phyloP scores from a whole-genome alignment of 2,329 filamentous ascomycete species.

The Botrytis fabae region DNA sequence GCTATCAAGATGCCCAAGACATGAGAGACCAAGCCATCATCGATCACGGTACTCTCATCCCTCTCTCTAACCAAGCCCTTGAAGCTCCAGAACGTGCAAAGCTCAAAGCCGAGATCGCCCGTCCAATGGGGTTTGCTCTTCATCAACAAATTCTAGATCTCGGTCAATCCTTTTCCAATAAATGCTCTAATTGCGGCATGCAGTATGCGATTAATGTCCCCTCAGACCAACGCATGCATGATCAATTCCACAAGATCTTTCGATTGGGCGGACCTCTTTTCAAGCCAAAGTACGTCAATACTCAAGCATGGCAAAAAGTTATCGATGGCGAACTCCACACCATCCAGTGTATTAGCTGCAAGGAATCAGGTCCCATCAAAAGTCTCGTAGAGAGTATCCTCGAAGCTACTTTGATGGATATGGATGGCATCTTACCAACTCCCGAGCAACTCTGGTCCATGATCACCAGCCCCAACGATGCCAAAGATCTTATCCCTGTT shows the following conservation, averaged over 20 bases:
- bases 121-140: conserved; percentile 1
- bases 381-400: conserved; percentile 15
- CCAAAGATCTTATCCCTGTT: conserved; percentile 16
- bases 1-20: conserved; percentile 14
- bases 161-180: conserved; percentile 21
- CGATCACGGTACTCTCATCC: conserved; percentile 5
- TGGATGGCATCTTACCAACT: conserved; percentile 11
- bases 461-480: conserved; percentile 22
- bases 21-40: conserved; percentile 14
- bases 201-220: conserved; percentile 26
- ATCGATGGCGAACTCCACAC: conserved; percentile 4
- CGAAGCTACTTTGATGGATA: conserved; percentile 14
- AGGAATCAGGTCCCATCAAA: conserved; percentile 1
- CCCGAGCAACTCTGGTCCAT: conserved; percentile 16
- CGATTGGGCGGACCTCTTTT: not conserved
- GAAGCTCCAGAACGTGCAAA: conserved; percentile 9
- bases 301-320: conserved; percentile 16
- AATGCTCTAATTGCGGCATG: conserved; percentile 29
- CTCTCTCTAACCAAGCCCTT: not conserved
- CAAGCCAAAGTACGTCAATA: conserved; percentile 4
- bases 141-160: conserved; percentile 28
- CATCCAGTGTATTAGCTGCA: not conserved
- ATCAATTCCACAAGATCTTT: conserved; percentile 21
- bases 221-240: conserved; percentile 25
- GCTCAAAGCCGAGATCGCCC: conserved; percentile 4